Conservation (phyloP, 1,139 yeast species). For the Cylindricascospora bacillispora region DNA sequence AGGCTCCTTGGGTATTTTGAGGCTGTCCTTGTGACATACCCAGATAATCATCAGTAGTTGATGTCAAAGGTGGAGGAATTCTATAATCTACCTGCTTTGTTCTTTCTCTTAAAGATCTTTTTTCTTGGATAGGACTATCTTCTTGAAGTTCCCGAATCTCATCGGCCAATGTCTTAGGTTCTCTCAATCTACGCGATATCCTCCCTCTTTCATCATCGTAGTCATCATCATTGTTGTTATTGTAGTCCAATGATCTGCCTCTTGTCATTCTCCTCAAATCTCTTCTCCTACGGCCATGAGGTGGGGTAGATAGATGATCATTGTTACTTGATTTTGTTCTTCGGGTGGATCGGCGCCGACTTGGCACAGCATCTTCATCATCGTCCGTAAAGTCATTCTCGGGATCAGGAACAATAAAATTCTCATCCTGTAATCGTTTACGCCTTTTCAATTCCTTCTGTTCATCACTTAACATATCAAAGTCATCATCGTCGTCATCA, state of each 20-base stretch:
- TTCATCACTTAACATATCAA: constrained; percentile 9
- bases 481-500: constrained; percentile 19
- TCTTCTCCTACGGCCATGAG: constrained; percentile 5
- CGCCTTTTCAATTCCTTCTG: constrained; percentile 7
- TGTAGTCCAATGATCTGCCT: constrained; percentile 1
- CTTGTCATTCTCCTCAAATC: constrained; percentile 10
- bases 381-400: constrained; percentile 15
- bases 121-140: constrained; percentile 28
- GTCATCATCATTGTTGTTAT: constrained; percentile 5
- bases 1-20: constrained; percentile 10
- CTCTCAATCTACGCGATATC: constrained; percentile 17
- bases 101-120: constrained; percentile 65
- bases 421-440: constrained; percentile 8
- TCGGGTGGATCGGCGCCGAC: constrained; percentile 4
- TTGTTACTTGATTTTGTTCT: constrained; percentile 10
- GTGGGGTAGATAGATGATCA: constrained; percentile 9
- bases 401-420: constrained; percentile 18
- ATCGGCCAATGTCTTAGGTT: constrained; percentile 22
- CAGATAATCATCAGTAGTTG: constrained; percentile 8
- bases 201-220: constrained; percentile 9
- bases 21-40: constrained; percentile 6
- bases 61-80: constrained; percentile 69
- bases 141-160: constrained; percentile 34
- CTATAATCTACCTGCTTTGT: constrained; percentile 63
- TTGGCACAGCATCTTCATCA: constrained; percentile 11